These are phyloP conservation scores for Chlorella sp. DNA, from an alignment of 139 green algal species.

Conservation along the genomic window DNA sequence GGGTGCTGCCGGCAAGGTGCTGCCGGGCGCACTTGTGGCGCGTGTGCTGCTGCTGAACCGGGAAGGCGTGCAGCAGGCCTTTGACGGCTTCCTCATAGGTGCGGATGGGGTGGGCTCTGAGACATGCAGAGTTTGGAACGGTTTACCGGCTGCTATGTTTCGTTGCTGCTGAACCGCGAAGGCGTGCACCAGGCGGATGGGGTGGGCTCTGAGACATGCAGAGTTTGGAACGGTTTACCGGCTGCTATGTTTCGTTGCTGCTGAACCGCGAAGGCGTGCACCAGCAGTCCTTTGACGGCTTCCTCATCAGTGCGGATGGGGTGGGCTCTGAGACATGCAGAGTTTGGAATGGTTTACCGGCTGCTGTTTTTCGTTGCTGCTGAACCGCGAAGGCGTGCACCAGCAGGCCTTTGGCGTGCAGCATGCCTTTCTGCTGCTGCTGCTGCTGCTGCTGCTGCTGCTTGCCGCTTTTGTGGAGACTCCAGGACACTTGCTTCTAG, in stretches of 20 bases:
- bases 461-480: neutral
- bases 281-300: constrained; percentile 67
- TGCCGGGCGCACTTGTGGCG: constrained; percentile 43
- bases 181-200: constrained; percentile 53
- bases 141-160: no score
- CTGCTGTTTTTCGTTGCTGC: constrained; percentile 37
- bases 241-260: no score
- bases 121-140: neutral
- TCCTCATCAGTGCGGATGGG: constrained; percentile 45
- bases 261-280: constrained; percentile 58
- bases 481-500: neutral
- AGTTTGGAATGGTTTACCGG: no score
- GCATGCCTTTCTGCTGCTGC: neutral
- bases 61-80: constrained; percentile 67
- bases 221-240: no score
- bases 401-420: neutral
- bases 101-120: neutral
- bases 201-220: neutral
- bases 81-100: constrained; percentile 64
- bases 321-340: neutral
- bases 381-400: constrained; percentile 64
- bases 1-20: constrained; percentile 20
- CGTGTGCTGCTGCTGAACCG: constrained; percentile 68
- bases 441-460: neutral
- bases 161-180: constrained; percentile 65